Conservation (phyloP, 1,284 basidiomycete species). For the Porphyrellus sp. region DNA sequence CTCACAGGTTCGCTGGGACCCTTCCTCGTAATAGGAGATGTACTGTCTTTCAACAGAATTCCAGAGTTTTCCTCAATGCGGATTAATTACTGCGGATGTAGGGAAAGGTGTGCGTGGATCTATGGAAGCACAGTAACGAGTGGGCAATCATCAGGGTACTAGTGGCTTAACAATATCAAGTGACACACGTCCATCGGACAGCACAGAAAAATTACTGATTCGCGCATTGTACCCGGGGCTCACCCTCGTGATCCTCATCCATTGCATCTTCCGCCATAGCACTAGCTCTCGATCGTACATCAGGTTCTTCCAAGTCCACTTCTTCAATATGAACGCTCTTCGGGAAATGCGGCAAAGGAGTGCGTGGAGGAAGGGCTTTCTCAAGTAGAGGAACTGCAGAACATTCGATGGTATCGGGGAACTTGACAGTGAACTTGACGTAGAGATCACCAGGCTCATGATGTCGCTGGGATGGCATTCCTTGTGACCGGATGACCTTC, state of each 20-base stretch:
- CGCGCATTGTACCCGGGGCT: conserved; percentile 80
- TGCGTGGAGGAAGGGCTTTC: conserved; percentile 81
- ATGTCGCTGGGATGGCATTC: conserved; percentile 98
- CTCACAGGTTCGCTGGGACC: conserved; percentile 31
- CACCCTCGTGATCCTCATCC: conserved; percentile 80
- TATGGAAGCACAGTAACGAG: conserved; percentile 26
- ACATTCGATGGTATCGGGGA: conserved; percentile 83
- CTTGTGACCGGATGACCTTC: conserved; percentile 92
- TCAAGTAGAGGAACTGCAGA: conserved; percentile 77
- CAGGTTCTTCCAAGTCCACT: conserved; percentile 80
- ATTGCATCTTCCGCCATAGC: conserved; percentile 62
- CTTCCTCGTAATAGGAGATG: conserved; percentile 4
- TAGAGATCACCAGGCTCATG: conserved; percentile 96
- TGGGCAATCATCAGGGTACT: conserved; percentile 23
- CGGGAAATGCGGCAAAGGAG: conserved; percentile 64
- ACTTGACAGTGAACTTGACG: conserved; percentile 84
- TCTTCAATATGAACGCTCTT: conserved; percentile 80
- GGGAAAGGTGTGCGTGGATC: conserved; percentile 26
- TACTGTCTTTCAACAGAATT: background rate
- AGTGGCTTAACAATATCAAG: conserved; percentile 17
- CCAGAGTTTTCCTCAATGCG: conserved; percentile 15
- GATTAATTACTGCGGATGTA: conserved; percentile 36
- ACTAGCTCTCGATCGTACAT: conserved; percentile 68
- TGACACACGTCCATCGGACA: conserved; percentile 15
- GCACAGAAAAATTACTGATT: conserved; percentile 56